Conservation (phyloP, 1,284 basidiomycete genomes). For the Vanrija pseudolonga region DNA sequence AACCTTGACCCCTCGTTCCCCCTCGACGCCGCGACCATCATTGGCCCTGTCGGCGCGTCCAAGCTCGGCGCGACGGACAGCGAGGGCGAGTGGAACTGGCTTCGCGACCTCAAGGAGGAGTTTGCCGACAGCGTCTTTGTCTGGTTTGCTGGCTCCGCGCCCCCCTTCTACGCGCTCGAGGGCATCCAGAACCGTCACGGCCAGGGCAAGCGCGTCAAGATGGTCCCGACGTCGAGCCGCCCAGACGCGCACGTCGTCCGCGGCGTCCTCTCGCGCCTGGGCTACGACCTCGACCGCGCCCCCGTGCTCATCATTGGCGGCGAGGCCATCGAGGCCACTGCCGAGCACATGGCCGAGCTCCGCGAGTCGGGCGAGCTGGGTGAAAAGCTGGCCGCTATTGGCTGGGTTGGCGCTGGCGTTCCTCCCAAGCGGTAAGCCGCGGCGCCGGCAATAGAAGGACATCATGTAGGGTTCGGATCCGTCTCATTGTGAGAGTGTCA, state of each 20-base stretch:
- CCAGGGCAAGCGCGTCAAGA: constrained; percentile 20
- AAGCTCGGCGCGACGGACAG: constrained; percentile 23
- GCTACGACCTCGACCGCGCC: constrained; percentile 18
- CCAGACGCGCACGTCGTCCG: constrained; percentile 22
- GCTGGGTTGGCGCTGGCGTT: constrained; percentile 4
- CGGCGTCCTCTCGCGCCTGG: constrained; percentile 24
- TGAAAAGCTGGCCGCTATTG: constrained; percentile 8
- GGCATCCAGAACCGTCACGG: constrained; percentile 26
- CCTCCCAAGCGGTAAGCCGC: too few species aligned
- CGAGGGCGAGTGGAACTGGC: constrained; percentile 21
- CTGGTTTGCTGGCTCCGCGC: constrained; percentile 28
- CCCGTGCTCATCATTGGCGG: constrained; percentile 38
- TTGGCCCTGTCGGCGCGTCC: constrained; percentile 26
- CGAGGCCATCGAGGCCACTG: constrained; percentile 21
- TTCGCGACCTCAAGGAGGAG: constrained; percentile 31
- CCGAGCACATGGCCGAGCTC: constrained; percentile 22
- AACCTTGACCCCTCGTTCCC: constrained; percentile 29
- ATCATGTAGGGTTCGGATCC: too few species aligned
- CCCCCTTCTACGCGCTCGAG: constrained; percentile 30
- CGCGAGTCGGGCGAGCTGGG: constrained; percentile 23
- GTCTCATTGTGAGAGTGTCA: too few species aligned
- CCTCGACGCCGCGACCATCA: constrained; percentile 38
- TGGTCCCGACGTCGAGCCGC: constrained; percentile 26
- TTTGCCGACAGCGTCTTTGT: constrained; percentile 31
- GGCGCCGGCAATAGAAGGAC: too few species aligned